A percentile compares a stretch with the other conserved stretches of the same genome.
phyloP scores from a whole-genome alignment of 2,329 filamentous ascomycete species.

The Arthrobotrys iridis region DNA sequence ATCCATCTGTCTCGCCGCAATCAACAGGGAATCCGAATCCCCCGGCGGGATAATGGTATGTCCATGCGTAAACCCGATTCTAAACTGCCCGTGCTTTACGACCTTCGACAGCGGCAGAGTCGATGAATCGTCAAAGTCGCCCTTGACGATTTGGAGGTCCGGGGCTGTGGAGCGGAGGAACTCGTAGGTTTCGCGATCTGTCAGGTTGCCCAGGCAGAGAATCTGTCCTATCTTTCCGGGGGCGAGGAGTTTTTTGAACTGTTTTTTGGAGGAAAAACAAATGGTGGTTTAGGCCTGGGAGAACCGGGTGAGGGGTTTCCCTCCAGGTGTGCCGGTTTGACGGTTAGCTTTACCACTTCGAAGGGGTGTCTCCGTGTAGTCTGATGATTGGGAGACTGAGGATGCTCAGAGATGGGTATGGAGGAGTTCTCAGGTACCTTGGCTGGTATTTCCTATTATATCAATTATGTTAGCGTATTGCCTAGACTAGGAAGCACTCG shows the following conservation, averaged over 20 bases:
- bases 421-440: conserved; percentile 72
- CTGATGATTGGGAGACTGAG: not conserved
- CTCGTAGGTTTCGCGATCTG: conserved; percentile 68
- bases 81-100: conserved; percentile 74
- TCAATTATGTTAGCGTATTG: not conserved
- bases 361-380: not conserved
- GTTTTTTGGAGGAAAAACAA: not conserved
- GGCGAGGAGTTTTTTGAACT: conserved; percentile 69
- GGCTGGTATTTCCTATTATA: conserved; percentile 79
- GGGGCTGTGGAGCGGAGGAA: conserved; percentile 69
- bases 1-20: conserved; percentile 76
- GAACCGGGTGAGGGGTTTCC: conserved; percentile 51
- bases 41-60: conserved; percentile 76
- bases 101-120: conserved; percentile 74
- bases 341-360: conserved; percentile 37
- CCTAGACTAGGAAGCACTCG: conserved; percentile 52
- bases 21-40: conserved; percentile 73
- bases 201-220: conserved; percentile 70
- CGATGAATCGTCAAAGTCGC: conserved; percentile 75
- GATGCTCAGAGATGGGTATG: conserved; percentile 1
- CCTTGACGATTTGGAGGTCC: conserved; percentile 75
- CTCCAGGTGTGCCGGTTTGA: conserved; percentile 16
- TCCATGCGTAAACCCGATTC: conserved; percentile 76
- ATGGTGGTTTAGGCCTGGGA: conserved; percentile 2
- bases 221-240: conserved; percentile 70